These are phyloP conservation scores for Calocybe gangraenosa DNA, from an alignment of 768 basidiomycete genomes.

Conservation along the genomic window DNA sequence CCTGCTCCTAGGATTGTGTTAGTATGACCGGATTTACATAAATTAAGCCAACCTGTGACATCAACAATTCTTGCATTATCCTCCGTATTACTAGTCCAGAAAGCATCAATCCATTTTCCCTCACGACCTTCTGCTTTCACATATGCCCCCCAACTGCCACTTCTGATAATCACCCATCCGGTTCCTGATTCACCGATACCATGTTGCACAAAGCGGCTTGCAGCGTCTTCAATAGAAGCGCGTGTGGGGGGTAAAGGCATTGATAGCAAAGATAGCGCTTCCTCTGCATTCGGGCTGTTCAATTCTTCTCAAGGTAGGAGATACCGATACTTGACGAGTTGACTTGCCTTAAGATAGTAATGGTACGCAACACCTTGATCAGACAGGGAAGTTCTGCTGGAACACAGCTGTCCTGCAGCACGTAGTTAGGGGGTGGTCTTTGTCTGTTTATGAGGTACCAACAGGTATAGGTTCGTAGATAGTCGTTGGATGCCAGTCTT, in stretches of 20 bases:
- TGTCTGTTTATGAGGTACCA: constrained; percentile 19
- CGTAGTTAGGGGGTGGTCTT: neutral
- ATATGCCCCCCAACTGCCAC: constrained; percentile 71
- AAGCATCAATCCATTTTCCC: constrained; percentile 69
- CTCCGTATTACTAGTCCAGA: constrained; percentile 45
- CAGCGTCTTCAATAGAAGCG: constrained; percentile 61
- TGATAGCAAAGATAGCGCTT: constrained; percentile 68
- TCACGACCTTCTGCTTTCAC: constrained; percentile 37
- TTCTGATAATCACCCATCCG: constrained; percentile 70
- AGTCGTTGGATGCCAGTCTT: constrained; percentile 59
- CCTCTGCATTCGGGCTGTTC: constrained; percentile 79
- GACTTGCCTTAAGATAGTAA: constrained; percentile 66
- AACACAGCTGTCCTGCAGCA: constrained; percentile 63
- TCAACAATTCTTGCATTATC: constrained; percentile 58
- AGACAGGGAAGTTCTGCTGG: constrained; percentile 77
- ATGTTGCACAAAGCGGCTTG: constrained; percentile 53
- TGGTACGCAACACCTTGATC: constrained; percentile 47
- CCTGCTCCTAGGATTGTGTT: constrained; percentile 65
- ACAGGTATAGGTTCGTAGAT: constrained; percentile 91
- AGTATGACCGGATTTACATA: constrained; percentile 1
- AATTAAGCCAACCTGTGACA: constrained; percentile 61
- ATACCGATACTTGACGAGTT: neutral
- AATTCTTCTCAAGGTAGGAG: neutral
- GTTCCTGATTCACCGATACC: constrained; percentile 46
- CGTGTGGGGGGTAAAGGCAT: constrained; percentile 44